Base-by-base conservation (phyloP, 208 protist genomes). In the Crithidia expoeki region DNA sequence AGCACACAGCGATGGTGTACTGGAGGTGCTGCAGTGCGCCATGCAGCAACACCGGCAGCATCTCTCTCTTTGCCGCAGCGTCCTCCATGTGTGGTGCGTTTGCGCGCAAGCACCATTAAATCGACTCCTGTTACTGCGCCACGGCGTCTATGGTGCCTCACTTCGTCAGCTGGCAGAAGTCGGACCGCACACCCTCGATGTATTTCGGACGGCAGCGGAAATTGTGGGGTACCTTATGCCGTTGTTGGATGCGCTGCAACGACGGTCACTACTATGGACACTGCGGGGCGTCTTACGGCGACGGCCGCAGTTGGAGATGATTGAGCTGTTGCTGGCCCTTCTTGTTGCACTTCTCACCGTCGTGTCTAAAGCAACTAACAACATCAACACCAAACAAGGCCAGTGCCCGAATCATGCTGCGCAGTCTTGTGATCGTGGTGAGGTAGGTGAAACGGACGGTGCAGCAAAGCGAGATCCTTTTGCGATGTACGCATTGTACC, bases 161-260 rank as follows among this genome's bases (percentile, higher is more conserved):
- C 55, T 86, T 23, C 53, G 61, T 27, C 50, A 56, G 12, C 40
- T 86, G 38, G 33, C 36, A 2, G 59, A 49, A 28, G 36, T 60
- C 23, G 46, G 57, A 23, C 53, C 58, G 21, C 70, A 68, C 70
- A 68, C 59, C 27, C 47, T 70, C 4, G 76, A 76, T 12, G 55
- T 90, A 10, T 89, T 90, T 56, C 66, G 36, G 11, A 52, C 46
- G 12, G 51, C 81, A 0, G 80, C 74, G 6, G 89, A 92, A 57
- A 71, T 81, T 1, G 71, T 92, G 1, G 80, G 79, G 7, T 76
- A 78, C 67, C 79, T 80, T 46, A 74, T 80, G 11, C 70, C 86
- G 6, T 23, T 79, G 12, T 66, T 92, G 10, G 86, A 94, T 63
- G 57, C 58, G 30, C 74, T 82, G n/a, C 89, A 94, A 68, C 70